Base-by-base conservation (phyloP, 192 early-diverging fungal genomes). In the Coemansia sp. region DNA sequence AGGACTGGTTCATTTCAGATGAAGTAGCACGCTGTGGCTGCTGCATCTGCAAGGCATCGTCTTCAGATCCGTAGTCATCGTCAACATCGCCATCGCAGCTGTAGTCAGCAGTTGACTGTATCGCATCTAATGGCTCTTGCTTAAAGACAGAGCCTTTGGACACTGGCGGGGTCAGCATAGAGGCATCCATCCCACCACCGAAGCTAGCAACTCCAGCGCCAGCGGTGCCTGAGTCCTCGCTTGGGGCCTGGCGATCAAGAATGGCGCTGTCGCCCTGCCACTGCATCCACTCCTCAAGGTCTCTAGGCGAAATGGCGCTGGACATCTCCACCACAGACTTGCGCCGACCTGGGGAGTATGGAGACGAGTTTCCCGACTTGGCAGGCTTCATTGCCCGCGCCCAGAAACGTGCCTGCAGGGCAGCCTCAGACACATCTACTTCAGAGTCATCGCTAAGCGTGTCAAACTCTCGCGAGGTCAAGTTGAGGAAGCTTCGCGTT, bases 231-330 rank as follows among this genome's bases (percentile, higher is more conserved):
- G 45, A 3, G 27, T 25, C 26, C 45, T 47, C 27, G 45, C 27
- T n/a, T 0, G 45, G n/a, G 6, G 27, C 19, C 8, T 17, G 26
- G 15, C 45, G 27, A 31, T 47, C 45, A 17, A 47, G 45, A 13
- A 29, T 42, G 7, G 19, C 31, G 19, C 25, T 29, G 23, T 62
- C 63, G 31, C 46, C 73, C 30, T 69, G 73, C 73, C 73, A 77
- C 15, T 56, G 62, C 73, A 77, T 77, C 73, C 73, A 77, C 37
- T 65, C 66, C 5, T 64, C 73, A 0, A 77, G 66, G 27, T 77
- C 73, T 17, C 38, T 49, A 3, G 73, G 66, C 3, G 73, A 77
- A 7, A 77, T 77, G 17, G 51, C 25, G 22, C 63, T 65, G 3
- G 73, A 69, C 55, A 77, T 51, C 11, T 69, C 73, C 2, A 61